Conservation (phyloP, 1,139 yeast species). For the Suhomyces terraborum region DNA sequence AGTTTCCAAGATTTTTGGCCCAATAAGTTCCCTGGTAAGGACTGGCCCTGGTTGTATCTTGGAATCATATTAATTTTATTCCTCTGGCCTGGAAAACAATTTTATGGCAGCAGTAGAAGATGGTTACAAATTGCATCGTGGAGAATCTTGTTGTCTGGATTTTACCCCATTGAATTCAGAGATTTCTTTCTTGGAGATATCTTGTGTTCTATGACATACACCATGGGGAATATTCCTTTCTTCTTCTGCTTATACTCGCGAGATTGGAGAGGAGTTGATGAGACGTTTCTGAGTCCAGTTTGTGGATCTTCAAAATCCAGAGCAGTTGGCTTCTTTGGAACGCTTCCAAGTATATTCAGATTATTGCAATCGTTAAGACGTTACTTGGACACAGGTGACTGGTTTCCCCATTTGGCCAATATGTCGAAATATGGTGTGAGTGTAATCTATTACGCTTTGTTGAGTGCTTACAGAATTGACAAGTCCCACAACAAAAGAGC, state of each 20-base stretch:
- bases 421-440: conserved; percentile 73
- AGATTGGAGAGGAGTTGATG: conserved; percentile 55
- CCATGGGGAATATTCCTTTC: conserved; percentile 81
- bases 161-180: conserved; percentile 91
- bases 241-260: conserved; percentile 81
- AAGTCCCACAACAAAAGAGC: conserved; percentile 46
- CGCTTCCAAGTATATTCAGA: conserved; percentile 90
- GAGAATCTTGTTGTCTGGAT: conserved; percentile 76
- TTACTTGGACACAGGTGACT: conserved; percentile 88
- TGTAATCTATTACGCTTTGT: conserved; percentile 66
- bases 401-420: conserved; percentile 97
- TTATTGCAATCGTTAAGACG: conserved; percentile 88
- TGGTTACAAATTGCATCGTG: conserved; percentile 78
- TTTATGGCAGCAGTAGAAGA: conserved; percentile 57
- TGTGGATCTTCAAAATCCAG: conserved; percentile 84
- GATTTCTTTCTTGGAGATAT: conserved; percentile 94
- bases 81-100: conserved; percentile 65
- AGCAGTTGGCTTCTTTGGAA: conserved; percentile 76
- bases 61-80: conserved; percentile 52
- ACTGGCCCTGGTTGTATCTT: conserved; percentile 81
- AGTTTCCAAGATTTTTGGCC: conserved; percentile 77
- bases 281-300: conserved; percentile 23
- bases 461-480: conserved; percentile 78
- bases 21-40: conserved; percentile 56
- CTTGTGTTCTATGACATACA: conserved; percentile 81